Percentiles rank a stretch among this genome's conserved stretches.
Evolutionary conservation across 2,329 filamentous ascomycete genomes (phyloP).

Genomic region (Epichloe baconii): DNA sequence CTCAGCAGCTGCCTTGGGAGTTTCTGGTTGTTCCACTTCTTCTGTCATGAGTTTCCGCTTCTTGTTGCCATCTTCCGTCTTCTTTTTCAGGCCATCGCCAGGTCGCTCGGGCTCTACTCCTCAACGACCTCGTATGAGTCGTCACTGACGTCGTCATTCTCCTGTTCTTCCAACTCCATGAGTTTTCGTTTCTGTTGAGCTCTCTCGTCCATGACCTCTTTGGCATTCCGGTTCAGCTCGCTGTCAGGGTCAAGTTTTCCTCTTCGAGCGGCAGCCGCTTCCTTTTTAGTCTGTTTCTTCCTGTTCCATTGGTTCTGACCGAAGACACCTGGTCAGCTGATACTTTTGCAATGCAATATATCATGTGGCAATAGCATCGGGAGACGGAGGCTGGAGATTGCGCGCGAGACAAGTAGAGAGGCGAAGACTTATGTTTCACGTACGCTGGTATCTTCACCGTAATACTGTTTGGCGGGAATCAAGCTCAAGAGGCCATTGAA

Average conservation of each 20-base stretch:
- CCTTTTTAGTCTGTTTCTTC: slow-evolving; percentile 90
- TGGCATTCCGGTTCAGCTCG: slow-evolving; percentile 64
- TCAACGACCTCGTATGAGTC: slow-evolving; percentile 31
- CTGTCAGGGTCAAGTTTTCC: slow-evolving; percentile 88
- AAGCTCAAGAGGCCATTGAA: slow-evolving; percentile 80
- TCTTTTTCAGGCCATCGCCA: slow-evolving; percentile 47
- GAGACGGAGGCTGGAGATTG: background rate
- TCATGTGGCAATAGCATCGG: background rate
- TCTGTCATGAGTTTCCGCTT: slow-evolving; percentile 33
- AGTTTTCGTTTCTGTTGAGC: slow-evolving; percentile 69
- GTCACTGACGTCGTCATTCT: slow-evolving; percentile 27
- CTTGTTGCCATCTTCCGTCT: slow-evolving; percentile 36
- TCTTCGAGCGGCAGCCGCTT: slow-evolving; percentile 68
- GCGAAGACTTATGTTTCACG: slow-evolving; percentile 23
- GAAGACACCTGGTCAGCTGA: background rate
- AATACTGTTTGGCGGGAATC: slow-evolving; percentile 84
- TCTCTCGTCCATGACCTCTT: slow-evolving; percentile 81
- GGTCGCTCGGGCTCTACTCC: slow-evolving; percentile 47
- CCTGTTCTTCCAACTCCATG: slow-evolving; percentile 43
- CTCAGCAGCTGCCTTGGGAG: slow-evolving; percentile 30
- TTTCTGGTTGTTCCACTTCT: slow-evolving; percentile 13
- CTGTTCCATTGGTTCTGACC: slow-evolving; percentile 77
- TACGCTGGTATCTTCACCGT: slow-evolving; percentile 74
- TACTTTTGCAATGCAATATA: background rate
- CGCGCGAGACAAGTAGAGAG: background rate